Conservation (phyloP, 345 rosid species). For the Salix exigua region DNA sequence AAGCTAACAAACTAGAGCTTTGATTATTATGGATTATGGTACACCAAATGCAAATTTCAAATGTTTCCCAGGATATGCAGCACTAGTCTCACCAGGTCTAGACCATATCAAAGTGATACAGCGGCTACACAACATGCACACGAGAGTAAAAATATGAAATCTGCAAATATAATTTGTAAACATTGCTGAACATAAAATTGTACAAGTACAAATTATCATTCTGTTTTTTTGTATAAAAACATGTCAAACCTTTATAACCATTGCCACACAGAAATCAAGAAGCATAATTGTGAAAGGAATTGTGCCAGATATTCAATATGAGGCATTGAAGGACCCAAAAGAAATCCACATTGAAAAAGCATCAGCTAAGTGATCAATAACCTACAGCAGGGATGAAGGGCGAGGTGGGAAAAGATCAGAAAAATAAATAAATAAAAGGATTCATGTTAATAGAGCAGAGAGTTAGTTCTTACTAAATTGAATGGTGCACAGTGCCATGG, state of each 20-base stretch:
- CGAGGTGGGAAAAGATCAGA: not conserved
- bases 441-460: not conserved
- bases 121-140: no score
- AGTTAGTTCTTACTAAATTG: constrained; percentile 65
- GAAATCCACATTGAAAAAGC: not conserved
- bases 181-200: no score
- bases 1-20: not conserved
- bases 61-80: not conserved
- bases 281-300: no score
- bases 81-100: not conserved
- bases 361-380: not conserved
- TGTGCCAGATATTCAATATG: no score
- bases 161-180: no score
- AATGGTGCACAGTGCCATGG: constrained; percentile 59
- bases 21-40: not conserved
- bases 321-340: not conserved
- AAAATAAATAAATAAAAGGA: not conserved
- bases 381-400: not conserved
- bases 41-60: not conserved
- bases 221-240: no score
- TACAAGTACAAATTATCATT: no score
- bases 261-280: no score
- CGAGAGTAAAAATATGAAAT: no score
- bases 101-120: no score
- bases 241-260: no score